A percentile compares a stretch with the other conserved stretches of the same genome.
These are phyloP conservation scores for Peniophora sp. DNA, from an alignment of 1,284 basidiomycete species.

Conservation along the genomic window DNA sequence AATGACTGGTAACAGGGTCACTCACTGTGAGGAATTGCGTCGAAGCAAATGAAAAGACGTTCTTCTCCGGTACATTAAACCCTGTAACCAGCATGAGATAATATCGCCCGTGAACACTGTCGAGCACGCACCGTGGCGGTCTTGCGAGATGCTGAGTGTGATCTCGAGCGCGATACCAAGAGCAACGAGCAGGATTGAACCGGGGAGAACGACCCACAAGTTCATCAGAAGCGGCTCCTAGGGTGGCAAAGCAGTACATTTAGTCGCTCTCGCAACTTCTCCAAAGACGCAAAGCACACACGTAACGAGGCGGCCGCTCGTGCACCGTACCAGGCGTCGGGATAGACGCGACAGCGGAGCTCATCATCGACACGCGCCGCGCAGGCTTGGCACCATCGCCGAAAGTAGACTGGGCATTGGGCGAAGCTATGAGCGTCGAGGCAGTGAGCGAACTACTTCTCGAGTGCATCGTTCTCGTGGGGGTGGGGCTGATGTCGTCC, in stretches of 20 bases:
- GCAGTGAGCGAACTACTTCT: not conserved
- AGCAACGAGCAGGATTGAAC: constrained; percentile 33
- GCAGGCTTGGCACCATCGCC: not conserved
- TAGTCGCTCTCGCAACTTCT: too few species aligned
- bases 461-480: not conserved
- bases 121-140: constrained; percentile 32
- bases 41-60: constrained; percentile 40
- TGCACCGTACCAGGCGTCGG: constrained; percentile 9
- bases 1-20: constrained; percentile 1
- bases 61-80: constrained; percentile 40
- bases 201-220: constrained; percentile 31
- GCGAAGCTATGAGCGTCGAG: not conserved
- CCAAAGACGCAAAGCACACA: not conserved
- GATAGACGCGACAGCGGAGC: constrained; percentile 8
- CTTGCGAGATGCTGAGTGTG: constrained; percentile 30
- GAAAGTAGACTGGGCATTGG: not conserved
- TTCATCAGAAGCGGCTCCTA: constrained; percentile 40
- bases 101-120: not conserved
- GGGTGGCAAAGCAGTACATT: not conserved
- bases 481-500: not conserved
- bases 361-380: constrained; percentile 1
- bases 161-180: constrained; percentile 45
- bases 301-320: constrained; percentile 8
- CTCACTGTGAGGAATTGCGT: constrained; percentile 49
- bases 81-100: constrained; percentile 25